Conservation (phyloP, 2,329 filamentous ascomycete species). For the Gaeumannomyces tritici region DNA sequence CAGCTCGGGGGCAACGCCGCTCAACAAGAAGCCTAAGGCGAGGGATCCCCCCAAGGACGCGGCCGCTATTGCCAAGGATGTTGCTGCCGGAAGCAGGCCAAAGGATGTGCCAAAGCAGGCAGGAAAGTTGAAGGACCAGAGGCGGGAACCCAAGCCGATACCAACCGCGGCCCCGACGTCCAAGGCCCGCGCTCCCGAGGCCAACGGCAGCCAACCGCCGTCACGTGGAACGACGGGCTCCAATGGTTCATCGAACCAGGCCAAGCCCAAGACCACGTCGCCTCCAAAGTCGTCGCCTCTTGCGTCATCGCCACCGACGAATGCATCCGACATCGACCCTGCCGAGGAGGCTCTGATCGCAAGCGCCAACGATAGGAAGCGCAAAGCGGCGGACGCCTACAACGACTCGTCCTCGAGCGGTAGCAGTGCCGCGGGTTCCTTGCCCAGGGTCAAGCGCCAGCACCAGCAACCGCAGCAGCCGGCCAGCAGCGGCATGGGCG, state of each 20-base stretch:
- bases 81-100: background rate
- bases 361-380: constrained; percentile 9
- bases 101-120: background rate
- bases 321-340: constrained; percentile 51
- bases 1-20: constrained; percentile 43
- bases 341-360: constrained; percentile 12
- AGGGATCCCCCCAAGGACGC: constrained; percentile 21
- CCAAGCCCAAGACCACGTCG: constrained; percentile 43
- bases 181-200: constrained; percentile 5
- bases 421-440: background rate
- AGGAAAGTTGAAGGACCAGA: background rate
- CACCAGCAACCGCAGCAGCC: constrained; percentile 20
- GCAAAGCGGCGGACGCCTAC: constrained; percentile 10
- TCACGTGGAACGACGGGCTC: constrained; percentile 37
- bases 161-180: background rate
- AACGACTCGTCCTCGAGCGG: constrained; percentile 4
- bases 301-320: constrained; percentile 56
- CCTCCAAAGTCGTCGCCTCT: constrained; percentile 55
- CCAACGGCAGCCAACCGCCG: constrained; percentile 24
- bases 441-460: constrained; percentile 18
- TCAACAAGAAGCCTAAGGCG: constrained; percentile 48
- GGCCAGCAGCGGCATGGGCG: background rate
- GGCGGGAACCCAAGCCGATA: background rate
- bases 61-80: background rate
- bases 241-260: constrained; percentile 13